Evolutionary conservation across 1,139 yeast genomes (phyloP).

Genomic region (Magnusiomyces suaveolens): DNA sequence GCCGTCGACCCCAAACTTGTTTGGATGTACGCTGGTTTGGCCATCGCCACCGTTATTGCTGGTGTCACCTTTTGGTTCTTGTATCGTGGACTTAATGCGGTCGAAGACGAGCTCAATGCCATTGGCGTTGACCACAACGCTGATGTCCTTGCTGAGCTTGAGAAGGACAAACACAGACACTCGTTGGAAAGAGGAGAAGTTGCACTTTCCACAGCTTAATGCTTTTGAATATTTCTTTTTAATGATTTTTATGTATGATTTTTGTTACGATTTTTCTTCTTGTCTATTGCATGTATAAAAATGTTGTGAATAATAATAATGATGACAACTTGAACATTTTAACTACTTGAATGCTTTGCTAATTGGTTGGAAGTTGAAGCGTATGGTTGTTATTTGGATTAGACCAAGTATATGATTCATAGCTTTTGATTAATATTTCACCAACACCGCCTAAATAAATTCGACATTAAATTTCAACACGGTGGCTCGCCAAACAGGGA

Average conservation of each 20-base stretch:
- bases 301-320: too few species aligned
- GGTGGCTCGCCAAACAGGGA: too few species aligned
- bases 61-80: slow-evolving; percentile 55
- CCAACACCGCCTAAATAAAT: too few species aligned
- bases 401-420: too few species aligned
- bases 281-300: background rate
- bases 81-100: slow-evolving; percentile 47
- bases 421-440: too few species aligned
- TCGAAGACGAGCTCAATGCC: slow-evolving; percentile 53
- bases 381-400: too few species aligned
- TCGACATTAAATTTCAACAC: too few species aligned
- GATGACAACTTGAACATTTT: too few species aligned
- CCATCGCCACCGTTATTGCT: slow-evolving; percentile 48
- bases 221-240: background rate
- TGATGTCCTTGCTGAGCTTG: slow-evolving; percentile 23
- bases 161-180: background rate
- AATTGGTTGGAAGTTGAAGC: too few species aligned
- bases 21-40: slow-evolving; percentile 59
- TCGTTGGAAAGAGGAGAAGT: background rate
- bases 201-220: background rate
- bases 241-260: background rate
- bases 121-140: slow-evolving; percentile 38
- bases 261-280: background rate
- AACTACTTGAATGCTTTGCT: too few species aligned
- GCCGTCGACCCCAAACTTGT: slow-evolving; percentile 58